phyloP scores from a whole-genome alignment of 1,284 basidiomycete species.

The Pascua guehoae region DNA sequence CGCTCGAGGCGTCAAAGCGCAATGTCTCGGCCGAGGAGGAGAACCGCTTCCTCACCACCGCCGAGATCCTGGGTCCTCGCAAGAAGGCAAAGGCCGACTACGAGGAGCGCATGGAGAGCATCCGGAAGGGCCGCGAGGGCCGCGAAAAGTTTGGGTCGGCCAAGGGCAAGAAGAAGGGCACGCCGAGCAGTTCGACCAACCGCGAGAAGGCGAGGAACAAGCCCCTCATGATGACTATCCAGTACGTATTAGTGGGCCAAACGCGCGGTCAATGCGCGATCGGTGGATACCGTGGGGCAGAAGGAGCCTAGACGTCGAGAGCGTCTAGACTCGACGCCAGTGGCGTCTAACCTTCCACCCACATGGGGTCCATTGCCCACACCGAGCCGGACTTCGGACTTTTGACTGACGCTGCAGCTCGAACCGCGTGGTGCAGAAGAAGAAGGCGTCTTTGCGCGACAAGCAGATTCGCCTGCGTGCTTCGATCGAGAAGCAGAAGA shows the following conservation, averaged over 20 bases:
- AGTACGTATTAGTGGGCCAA: constrained; percentile 52
- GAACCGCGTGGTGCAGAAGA: constrained; percentile 61
- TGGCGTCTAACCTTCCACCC: no score
- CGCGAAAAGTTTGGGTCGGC: constrained; percentile 88
- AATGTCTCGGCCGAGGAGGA: constrained; percentile 52
- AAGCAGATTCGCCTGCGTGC: constrained; percentile 55
- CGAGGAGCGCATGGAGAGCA: constrained; percentile 87
- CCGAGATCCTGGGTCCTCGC: constrained; percentile 86
- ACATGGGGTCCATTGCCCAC: no score
- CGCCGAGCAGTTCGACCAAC: constrained; percentile 78
- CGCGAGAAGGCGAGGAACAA: constrained; percentile 86
- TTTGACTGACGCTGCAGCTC: constrained; percentile 27
- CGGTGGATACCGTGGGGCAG: neutral
- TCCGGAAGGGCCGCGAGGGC: constrained; percentile 89
- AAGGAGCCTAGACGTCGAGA: neutral
- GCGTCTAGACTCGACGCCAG: neutral
- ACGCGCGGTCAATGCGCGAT: no score
- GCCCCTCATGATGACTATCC: constrained; percentile 85
- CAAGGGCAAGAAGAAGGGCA: constrained; percentile 82
- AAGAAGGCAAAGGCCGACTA: constrained; percentile 95
- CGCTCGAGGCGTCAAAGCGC: constrained; percentile 67
- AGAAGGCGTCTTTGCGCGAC: constrained; percentile 78
- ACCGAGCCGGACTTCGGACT: neutral
- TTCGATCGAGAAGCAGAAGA: constrained; percentile 49
- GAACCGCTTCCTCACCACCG: constrained; percentile 76